Percentiles rank a stretch among this genome's conserved stretches.
Conservation (phyloP, 1,284 basidiomycete genomes). For the Anthracocystis panici-leucophaei region DNA sequence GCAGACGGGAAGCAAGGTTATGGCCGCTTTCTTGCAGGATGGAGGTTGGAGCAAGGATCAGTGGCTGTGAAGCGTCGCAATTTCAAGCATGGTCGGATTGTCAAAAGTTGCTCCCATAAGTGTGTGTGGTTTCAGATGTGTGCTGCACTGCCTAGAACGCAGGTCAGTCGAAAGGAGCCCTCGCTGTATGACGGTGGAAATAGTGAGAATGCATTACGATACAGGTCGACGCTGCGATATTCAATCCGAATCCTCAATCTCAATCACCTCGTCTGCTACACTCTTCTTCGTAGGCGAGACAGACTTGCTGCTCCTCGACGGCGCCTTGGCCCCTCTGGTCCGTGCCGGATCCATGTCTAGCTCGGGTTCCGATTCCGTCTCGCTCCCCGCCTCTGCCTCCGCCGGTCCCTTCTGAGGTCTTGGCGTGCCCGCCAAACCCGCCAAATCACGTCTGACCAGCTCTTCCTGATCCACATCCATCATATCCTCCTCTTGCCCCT, state of each 20-base stretch:
- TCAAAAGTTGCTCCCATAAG: too few species aligned
- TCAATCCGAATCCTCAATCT: constrained; percentile 45
- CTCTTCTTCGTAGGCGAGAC: constrained; percentile 20
- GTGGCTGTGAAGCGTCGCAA: constrained; percentile 32
- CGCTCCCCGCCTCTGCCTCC: constrained; percentile 19
- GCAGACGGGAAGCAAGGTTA: constrained; percentile 97
- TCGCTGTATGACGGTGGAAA: neutral
- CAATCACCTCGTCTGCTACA: constrained; percentile 15
- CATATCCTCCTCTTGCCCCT: constrained; percentile 17
- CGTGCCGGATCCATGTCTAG: constrained; percentile 4
- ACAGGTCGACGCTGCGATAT: neutral
- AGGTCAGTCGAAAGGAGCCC: neutral
- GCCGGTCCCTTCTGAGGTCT: neutral
- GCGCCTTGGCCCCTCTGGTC: neutral
- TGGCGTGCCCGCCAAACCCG: neutral
- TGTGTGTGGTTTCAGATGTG: neutral
- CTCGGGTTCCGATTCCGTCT: constrained; percentile 47
- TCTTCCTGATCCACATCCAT: constrained; percentile 25
- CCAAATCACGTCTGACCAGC: neutral
- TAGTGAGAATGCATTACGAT: too few species aligned
- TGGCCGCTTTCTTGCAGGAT: constrained; percentile 92
- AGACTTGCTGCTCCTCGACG: constrained; percentile 9
- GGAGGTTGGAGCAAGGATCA: constrained; percentile 63
- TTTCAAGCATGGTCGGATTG: neutral
- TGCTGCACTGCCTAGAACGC: too few species aligned